Base-by-base conservation (phyloP, 78 protist genomes). In the Isochrysis galbana region DNA sequence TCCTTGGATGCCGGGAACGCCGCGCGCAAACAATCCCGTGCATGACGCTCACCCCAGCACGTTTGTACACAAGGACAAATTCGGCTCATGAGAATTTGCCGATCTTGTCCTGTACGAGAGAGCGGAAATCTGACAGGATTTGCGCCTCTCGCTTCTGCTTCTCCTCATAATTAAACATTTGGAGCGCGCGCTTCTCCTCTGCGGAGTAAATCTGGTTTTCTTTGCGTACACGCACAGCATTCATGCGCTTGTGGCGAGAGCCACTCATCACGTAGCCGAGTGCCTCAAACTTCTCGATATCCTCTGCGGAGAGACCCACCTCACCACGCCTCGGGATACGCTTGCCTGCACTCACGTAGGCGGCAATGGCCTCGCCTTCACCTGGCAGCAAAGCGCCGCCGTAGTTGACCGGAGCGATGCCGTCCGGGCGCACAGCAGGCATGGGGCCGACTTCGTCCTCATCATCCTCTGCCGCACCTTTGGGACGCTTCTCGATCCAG, bases 311-410 rank as follows among this genome's bases (percentile, higher is more conserved):
- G 38, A 98, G 39, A 38, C 99, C 99, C 25, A 98, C 96, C 70
- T 98, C 99, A 77, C 99, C 99, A 77, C 99, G 96, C 19, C 99
- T 94, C 55, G 99, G 99, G 34, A 98, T 98, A 61, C 99, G 98
- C 97, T 93, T 94, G 91, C 95, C 95, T 4, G 94, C 83, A 84
- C 95, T 51, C 11, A 98, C 98, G 91, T 86, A 98, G 39, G 67
- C 48, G 14, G 98, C 97, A 78, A 94, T 94, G n/a, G 98, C 98
- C 0, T 90, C 95, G 34, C 97, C 99, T 77, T 98, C 99, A 54
- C 99, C 98, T 1, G 97, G 96, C 93, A 96, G 78, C 93, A 98
- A 89, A 1, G 94, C 94, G 10, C 92, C 87, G 10, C 96, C 94
- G 45, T 39, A 34, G 23, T 32, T 26, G 21, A 3, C 0, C 14